These are phyloP conservation scores for Pseudozyma flocculosa DNA, from an alignment of 1,284 basidiomycete species.

Conservation along the genomic window DNA sequence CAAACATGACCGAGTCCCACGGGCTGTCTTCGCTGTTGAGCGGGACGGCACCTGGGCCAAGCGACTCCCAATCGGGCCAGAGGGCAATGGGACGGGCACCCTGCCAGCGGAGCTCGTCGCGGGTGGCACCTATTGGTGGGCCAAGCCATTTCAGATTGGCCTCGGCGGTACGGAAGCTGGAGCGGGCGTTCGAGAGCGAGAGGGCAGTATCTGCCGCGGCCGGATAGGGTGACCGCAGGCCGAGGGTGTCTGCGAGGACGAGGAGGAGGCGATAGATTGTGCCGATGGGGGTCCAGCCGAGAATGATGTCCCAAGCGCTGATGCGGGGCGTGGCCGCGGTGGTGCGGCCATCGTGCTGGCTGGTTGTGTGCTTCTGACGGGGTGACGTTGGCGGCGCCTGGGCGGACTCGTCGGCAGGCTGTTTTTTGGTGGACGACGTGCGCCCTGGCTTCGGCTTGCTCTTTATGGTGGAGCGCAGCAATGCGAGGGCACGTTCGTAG, in stretches of 20 bases:
- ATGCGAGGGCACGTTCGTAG: conserved; percentile 34
- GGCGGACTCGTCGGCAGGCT: neutral
- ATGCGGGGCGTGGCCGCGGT: neutral
- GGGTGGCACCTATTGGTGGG: conserved; percentile 17
- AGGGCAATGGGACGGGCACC: conserved; percentile 25
- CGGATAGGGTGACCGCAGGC: conserved; percentile 1
- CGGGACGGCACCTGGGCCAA: conserved; percentile 13
- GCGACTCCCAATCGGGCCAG: conserved; percentile 48
- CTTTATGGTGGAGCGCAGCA: conserved; percentile 31
- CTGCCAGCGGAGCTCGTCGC: conserved; percentile 22
- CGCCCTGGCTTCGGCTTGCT: conserved; percentile 11
- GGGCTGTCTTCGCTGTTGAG: conserved; percentile 17
- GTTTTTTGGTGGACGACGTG: conserved; percentile 3
- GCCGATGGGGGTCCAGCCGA: conserved; percentile 12
- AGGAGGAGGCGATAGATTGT: conserved; percentile 4
- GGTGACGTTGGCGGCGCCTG: neutral
- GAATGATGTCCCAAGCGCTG: conserved; percentile 4
- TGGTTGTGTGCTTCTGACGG: neutral
- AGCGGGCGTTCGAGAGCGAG: neutral
- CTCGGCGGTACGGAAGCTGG: conserved; percentile 5
- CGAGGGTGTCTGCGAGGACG: neutral
- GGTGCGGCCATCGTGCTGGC: neutral
- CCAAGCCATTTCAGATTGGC: conserved; percentile 14
- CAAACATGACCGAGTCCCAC: conserved; percentile 42
- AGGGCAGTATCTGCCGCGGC: conserved; percentile 3